phyloP scores from a whole-genome alignment of 108 stramenopile genomes.

The Cyclotella choctawhatcheeana region DNA sequence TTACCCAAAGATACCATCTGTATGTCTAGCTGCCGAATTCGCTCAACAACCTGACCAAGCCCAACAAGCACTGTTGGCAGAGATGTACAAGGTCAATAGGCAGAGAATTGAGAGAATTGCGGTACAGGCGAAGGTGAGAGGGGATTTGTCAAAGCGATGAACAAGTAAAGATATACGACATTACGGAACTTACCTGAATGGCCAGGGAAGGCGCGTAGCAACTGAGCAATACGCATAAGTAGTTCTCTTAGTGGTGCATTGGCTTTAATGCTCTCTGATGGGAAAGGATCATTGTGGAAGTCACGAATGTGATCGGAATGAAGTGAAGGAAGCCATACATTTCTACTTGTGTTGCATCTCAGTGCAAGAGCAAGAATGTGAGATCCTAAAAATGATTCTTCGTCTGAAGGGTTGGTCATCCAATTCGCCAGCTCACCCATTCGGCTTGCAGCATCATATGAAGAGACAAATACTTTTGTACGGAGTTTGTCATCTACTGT shows the following conservation, averaged over 20 bases:
- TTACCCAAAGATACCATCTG: conserved; percentile 81
- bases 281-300: conserved; percentile 85
- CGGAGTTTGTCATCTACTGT: conserved; percentile 36
- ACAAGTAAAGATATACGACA: too few species aligned
- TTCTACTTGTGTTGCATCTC: conserved; percentile 36
- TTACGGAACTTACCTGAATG: too few species aligned
- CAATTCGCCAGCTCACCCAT: conserved; percentile 50
- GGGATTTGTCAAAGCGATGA: too few species aligned
- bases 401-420: conserved; percentile 36
- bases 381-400: conserved; percentile 31
- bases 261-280: conserved; percentile 71
- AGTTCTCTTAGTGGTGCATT: conserved; percentile 67
- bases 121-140: too few species aligned
- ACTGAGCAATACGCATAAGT: conserved; percentile 68
- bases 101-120: too few species aligned
- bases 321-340: conserved; percentile 11
- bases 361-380: conserved; percentile 56
- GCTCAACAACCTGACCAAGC: conserved; percentile 74
- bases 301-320: conserved; percentile 37
- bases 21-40: conserved; percentile 69
- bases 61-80: conserved; percentile 82
- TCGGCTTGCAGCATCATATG: conserved; percentile 53
- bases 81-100: too few species aligned
- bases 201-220: conserved; percentile 90
- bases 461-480: conserved; percentile 49